A percentile compares a stretch with the other conserved stretches of the same genome.
Evolutionary conservation across 1,284 basidiomycete genomes (phyloP).

Genomic region (Amylostereum chailletii): DNA sequence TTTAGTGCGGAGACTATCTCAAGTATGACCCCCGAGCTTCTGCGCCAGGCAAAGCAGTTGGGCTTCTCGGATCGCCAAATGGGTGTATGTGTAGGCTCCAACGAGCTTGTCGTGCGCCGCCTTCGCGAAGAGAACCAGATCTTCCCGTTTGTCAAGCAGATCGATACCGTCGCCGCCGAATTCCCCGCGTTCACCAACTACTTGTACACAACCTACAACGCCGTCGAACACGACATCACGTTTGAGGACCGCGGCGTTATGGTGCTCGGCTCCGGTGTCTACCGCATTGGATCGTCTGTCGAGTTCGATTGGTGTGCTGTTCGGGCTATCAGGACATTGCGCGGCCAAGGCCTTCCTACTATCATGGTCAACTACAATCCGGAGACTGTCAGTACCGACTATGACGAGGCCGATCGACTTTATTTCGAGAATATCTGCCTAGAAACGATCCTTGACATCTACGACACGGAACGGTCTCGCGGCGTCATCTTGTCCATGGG

Average conservation of each 20-base stretch:
- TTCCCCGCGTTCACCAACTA: slow-evolving; percentile 99
- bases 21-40: slow-evolving; percentile 54
- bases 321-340: slow-evolving; percentile 90
- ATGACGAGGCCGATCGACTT: slow-evolving; percentile 95
- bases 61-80: slow-evolving; percentile 95
- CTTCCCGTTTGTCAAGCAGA: slow-evolving; percentile 94
- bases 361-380: slow-evolving; percentile 99
- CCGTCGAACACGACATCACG: slow-evolving; percentile 81
- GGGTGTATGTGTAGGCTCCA: slow-evolving; percentile 74
- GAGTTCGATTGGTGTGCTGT: slow-evolving; percentile 99
- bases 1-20: slow-evolving; percentile 60
- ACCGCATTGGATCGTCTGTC: slow-evolving; percentile 97
- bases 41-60: slow-evolving; percentile 87
- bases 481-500: slow-evolving; percentile 98
- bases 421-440: slow-evolving; percentile 99
- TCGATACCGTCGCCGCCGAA: slow-evolving; percentile 97
- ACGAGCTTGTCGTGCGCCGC: slow-evolving; percentile 82
- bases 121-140: slow-evolving; percentile 82
- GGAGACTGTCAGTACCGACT: slow-evolving; percentile 98
- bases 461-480: slow-evolving; percentile 83
- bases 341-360: slow-evolving; percentile 90
- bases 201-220: slow-evolving; percentile 97
- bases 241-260: slow-evolving; percentile 94
- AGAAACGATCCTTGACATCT: slow-evolving; percentile 96
- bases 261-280: slow-evolving; percentile 96